Evolutionary conservation across 192 early-diverging fungal genomes (phyloP).

Genomic region (Mortierella antarctica): DNA sequence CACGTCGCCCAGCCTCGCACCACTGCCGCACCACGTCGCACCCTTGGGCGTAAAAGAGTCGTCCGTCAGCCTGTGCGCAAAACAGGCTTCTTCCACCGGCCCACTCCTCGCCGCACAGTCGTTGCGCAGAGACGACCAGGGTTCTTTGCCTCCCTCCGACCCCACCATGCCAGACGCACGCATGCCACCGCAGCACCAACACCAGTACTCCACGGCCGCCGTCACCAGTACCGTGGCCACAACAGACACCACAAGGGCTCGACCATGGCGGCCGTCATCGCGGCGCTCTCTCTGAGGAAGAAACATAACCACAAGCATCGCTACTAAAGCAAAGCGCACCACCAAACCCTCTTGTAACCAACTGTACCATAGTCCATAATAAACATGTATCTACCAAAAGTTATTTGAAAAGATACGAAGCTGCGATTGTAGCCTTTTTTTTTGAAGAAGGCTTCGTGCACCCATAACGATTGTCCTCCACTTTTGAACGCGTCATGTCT

Average conservation of each 20-base stretch:
- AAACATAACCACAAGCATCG: neutral
- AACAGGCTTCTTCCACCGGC: conserved; percentile 10
- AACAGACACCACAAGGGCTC: conserved; percentile 17
- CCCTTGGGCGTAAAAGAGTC: neutral
- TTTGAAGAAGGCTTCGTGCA: too few species aligned
- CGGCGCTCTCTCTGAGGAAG: conserved; percentile 9
- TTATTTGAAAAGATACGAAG: too few species aligned
- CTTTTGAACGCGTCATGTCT: too few species aligned
- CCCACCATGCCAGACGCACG: conserved; percentile 4
- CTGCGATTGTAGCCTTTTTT: too few species aligned
- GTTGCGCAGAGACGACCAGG: conserved; percentile 9
- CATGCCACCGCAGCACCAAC: neutral
- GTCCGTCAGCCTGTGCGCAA: conserved; percentile 21
- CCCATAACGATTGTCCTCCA: too few species aligned
- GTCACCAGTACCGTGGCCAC: conserved; percentile 4
- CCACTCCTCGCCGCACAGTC: conserved; percentile 5
- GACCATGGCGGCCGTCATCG: conserved; percentile 10
- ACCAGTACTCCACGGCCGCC: neutral
- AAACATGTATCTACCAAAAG: too few species aligned
- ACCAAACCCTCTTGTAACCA: too few species aligned
- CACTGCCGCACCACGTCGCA: neutral
- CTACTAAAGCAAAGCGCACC: too few species aligned
- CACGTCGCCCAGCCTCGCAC: neutral
- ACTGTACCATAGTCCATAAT: too few species aligned
- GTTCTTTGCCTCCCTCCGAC: conserved; percentile 14